A percentile compares a stretch with the other conserved stretches of the same genome.
Evolutionary conservation across 352 stramenopile species (phyloP).

Genomic region (Globisporangium abappressorium): DNA sequence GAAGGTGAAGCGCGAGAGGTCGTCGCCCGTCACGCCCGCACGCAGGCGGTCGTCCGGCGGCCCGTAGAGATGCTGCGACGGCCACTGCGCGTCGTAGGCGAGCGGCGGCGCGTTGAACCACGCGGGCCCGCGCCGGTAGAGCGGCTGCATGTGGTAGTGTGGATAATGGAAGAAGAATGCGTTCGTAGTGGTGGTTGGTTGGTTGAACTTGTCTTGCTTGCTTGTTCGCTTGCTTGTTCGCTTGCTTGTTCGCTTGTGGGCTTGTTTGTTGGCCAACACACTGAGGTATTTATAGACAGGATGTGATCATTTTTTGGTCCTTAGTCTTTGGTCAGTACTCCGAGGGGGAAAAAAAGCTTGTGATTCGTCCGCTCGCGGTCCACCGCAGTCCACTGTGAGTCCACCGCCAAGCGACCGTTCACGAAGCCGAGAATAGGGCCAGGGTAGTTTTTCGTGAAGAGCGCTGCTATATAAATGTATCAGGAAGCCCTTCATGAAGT

Average conservation of each 20-base stretch:
- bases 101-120: slow-evolving; percentile 32
- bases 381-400: too few species aligned
- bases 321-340: too few species aligned
- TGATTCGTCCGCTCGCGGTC: too few species aligned
- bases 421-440: too few species aligned
- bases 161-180: not conserved
- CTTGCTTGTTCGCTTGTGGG: not conserved
- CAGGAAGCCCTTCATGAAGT: too few species aligned
- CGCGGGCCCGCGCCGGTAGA: slow-evolving; percentile 57
- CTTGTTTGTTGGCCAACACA: not conserved
- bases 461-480: too few species aligned
- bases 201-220: not conserved
- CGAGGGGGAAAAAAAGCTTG: too few species aligned
- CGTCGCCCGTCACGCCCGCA: slow-evolving; percentile 11
- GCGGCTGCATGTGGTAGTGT: slow-evolving; percentile 30
- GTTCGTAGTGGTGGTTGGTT: not conserved
- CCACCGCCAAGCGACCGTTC: too few species aligned
- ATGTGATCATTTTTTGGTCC: not conserved
- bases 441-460: too few species aligned
- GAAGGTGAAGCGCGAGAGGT: slow-evolving; percentile 39
- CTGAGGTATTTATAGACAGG: slow-evolving; percentile 4
- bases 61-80: slow-evolving; percentile 36
- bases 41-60: slow-evolving; percentile 39
- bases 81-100: slow-evolving; percentile 35
- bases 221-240: not conserved